phyloP scores from a whole-genome alignment of 1,284 basidiomycete genomes.

The Pholiota adiposa region DNA sequence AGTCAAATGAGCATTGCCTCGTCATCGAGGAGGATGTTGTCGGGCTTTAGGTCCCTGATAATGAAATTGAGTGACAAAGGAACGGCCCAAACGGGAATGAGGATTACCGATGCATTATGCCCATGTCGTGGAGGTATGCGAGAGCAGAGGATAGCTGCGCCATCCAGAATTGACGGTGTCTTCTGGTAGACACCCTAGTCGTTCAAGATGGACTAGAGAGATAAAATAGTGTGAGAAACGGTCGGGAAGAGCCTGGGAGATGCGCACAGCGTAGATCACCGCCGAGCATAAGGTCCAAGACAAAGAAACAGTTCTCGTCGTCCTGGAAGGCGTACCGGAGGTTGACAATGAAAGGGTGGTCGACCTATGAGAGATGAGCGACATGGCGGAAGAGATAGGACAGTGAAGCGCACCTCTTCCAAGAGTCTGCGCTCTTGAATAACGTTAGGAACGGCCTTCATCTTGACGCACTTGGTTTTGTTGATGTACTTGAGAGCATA shows the following conservation, averaged over 20 bases:
- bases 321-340: slow-evolving; percentile 98
- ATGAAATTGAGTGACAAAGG: slow-evolving; percentile 32
- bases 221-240: slow-evolving; percentile 34
- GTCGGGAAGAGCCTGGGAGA: slow-evolving; percentile 1
- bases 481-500: slow-evolving; percentile 99
- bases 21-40: slow-evolving; percentile 97
- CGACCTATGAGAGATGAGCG: slow-evolving; percentile 63
- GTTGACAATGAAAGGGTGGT: slow-evolving; percentile 97
- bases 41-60: slow-evolving; percentile 90
- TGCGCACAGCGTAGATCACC: slow-evolving; percentile 91
- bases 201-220: slow-evolving; percentile 85
- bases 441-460: slow-evolving; percentile 97
- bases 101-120: slow-evolving; percentile 91
- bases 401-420: slow-evolving; percentile 70
- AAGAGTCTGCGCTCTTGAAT: slow-evolving; percentile 92
- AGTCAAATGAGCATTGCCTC: slow-evolving; percentile 95
- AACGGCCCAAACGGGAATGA: slow-evolving; percentile 25
- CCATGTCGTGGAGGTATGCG: slow-evolving; percentile 89
- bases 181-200: slow-evolving; percentile 83
- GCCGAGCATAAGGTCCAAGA: slow-evolving; percentile 96
- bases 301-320: slow-evolving; percentile 99
- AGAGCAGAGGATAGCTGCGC: slow-evolving; percentile 90
- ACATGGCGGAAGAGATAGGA: slow-evolving; percentile 21
- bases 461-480: slow-evolving; percentile 96
- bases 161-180: slow-evolving; percentile 88